These are phyloP conservation scores for Lipomyces orientalis DNA, from an alignment of 805 yeast species.

Conservation along the genomic window DNA sequence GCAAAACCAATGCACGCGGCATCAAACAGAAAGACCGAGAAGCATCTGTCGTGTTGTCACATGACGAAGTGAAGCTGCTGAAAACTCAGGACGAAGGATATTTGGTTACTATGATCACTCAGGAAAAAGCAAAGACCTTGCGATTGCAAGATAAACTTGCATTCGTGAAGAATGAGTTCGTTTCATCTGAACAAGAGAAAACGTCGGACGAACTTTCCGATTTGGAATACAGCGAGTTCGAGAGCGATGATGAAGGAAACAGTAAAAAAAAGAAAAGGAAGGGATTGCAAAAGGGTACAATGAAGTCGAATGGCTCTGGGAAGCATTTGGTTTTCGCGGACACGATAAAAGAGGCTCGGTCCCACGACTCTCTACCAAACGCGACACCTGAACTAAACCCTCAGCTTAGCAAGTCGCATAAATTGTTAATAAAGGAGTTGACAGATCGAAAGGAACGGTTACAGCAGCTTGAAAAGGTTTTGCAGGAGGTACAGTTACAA, in stretches of 20 bases:
- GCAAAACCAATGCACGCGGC: constrained; percentile 65
- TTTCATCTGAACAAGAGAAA: constrained; percentile 6
- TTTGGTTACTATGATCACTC: constrained; percentile 73
- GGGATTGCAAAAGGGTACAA: background rate
- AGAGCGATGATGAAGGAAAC: constrained; percentile 19
- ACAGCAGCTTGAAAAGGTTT: constrained; percentile 65
- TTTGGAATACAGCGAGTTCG: constrained; percentile 54
- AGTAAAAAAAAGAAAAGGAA: constrained; percentile 54
- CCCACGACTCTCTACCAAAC: constrained; percentile 44
- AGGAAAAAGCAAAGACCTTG: constrained; percentile 69
- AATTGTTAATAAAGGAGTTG: constrained; percentile 16
- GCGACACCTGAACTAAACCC: background rate
- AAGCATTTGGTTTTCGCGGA: constrained; percentile 88
- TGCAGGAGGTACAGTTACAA: constrained; percentile 74
- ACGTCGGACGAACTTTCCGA: constrained; percentile 42
- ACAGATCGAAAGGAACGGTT: constrained; percentile 40
- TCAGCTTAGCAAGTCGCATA: constrained; percentile 40
- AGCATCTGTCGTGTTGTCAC: constrained; percentile 50
- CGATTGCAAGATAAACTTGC: constrained; percentile 52
- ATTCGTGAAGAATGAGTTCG: constrained; percentile 24
- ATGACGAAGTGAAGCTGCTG: constrained; percentile 73
- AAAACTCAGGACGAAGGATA: constrained; percentile 93
- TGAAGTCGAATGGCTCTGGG: background rate
- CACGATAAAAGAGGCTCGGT: constrained; percentile 56
- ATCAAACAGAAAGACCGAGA: constrained; percentile 50